Conservation (phyloP, 352 stramenopile species). For the Globisporangium solare region DNA sequence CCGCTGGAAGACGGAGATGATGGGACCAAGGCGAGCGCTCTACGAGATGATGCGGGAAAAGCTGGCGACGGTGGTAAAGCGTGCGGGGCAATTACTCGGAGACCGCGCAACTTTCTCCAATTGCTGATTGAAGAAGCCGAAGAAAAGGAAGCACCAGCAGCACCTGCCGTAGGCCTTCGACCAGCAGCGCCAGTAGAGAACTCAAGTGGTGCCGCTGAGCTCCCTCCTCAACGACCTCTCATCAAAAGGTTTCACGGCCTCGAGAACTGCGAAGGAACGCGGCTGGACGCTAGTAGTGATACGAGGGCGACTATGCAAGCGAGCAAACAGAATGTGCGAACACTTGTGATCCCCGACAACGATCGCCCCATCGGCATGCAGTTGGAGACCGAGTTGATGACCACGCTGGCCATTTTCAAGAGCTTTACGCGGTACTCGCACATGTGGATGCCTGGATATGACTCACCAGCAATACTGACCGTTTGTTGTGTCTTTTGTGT, state of each 20-base stretch:
- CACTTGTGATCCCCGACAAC: constrained; percentile 24
- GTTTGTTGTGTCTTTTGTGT: too few species aligned
- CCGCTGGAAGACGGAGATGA: not conserved
- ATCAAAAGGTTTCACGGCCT: constrained; percentile 17
- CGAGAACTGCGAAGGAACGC: constrained; percentile 15
- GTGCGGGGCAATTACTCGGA: not conserved
- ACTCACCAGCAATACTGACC: too few species aligned
- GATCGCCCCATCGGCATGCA: constrained; percentile 19
- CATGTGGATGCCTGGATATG: not conserved
- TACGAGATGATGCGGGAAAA: not conserved
- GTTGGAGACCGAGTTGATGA: constrained; percentile 33
- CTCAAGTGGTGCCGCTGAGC: not conserved
- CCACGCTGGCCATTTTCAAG: constrained; percentile 27
- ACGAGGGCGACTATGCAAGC: too few species aligned
- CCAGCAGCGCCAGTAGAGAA: too few species aligned
- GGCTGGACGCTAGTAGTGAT: constrained; percentile 1
- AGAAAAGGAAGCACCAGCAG: not conserved
- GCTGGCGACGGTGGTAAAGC: not conserved
- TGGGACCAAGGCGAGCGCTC: too few species aligned
- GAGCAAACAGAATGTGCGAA: constrained; percentile 11
- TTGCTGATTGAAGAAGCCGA: constrained; percentile 10
- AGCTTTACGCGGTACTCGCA: constrained; percentile 20
- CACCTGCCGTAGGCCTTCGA: too few species aligned
- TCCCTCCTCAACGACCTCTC: not conserved
- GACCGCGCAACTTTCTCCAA: constrained; percentile 5